phyloP scores from a whole-genome alignment of 2,329 filamentous ascomycete species.

The Colletotrichum costaricense region DNA sequence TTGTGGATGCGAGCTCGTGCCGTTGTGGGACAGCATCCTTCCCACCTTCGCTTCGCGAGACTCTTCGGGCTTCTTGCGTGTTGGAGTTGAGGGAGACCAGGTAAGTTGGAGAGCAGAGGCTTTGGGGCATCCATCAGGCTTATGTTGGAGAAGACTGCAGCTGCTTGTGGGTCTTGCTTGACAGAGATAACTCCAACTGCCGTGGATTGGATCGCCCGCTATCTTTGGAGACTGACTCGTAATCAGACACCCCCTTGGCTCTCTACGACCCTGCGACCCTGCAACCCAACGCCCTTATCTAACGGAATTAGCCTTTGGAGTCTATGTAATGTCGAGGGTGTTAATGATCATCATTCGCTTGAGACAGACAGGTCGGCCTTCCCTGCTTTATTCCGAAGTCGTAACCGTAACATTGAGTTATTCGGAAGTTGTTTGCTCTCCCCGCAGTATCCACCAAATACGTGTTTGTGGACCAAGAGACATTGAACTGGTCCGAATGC shows the following conservation, averaged over 20 bases:
- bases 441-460: constrained; percentile 29
- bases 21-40: constrained; percentile 31
- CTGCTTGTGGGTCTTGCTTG: constrained; percentile 3
- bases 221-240: constrained; percentile 33
- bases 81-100: constrained; percentile 24
- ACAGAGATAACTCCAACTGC: constrained; percentile 22
- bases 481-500: background rate
- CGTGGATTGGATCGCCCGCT: background rate
- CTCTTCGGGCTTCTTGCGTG: background rate
- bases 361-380: background rate
- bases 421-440: constrained; percentile 3
- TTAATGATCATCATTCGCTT: background rate
- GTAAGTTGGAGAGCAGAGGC: constrained; percentile 31
- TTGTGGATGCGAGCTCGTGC: constrained; percentile 14
- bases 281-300: constrained; percentile 4
- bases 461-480: background rate
- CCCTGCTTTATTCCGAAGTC: constrained; percentile 13
- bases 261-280: background rate
- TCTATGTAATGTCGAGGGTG: background rate
- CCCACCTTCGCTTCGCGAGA: background rate
- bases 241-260: background rate
- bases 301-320: too few relatives aligned
- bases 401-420: constrained; percentile 3
- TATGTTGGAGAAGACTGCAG: constrained; percentile 34
- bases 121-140: constrained; percentile 25